Percentiles rank a stretch among this genome's conserved stretches.
These are phyloP conservation scores for Echinosophora koreensis DNA, from an alignment of 306 rosid genomes.

Conservation along the genomic window DNA sequence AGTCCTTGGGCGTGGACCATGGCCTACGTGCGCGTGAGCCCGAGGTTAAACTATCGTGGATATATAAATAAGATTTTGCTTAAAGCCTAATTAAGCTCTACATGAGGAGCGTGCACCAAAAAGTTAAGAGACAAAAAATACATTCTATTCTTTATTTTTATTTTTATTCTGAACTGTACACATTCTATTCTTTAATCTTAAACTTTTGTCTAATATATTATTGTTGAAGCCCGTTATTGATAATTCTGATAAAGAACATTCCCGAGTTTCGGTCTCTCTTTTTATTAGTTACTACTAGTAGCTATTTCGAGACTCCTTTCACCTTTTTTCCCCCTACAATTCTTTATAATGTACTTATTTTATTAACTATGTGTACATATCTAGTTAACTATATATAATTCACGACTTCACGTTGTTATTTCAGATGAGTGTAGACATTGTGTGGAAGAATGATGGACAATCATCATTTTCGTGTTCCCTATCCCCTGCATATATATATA, in stretches of 20 bases:
- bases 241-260: conserved; percentile 54
- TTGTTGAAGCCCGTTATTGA: conserved; percentile 44
- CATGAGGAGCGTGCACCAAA: conserved; percentile 27
- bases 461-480: neutral
- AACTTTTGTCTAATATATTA: conserved; percentile 58
- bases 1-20: conserved; percentile 39
- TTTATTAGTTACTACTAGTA: too few species aligned
- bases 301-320: neutral
- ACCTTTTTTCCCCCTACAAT: neutral
- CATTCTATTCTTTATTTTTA: conserved; percentile 60
- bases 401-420: too few species aligned
- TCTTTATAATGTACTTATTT: too few species aligned
- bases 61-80: neutral
- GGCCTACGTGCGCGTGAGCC: conserved; percentile 48
- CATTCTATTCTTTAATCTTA: conserved; percentile 56
- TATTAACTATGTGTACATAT: too few species aligned
- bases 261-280: conserved; percentile 32
- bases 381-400: too few species aligned
- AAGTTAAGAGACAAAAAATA: conserved; percentile 56
- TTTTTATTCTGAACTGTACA: too few species aligned
- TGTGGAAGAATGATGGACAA: too few species aligned
- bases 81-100: conserved; percentile 8
- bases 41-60: conserved; percentile 56
- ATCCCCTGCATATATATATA: conserved; percentile 5
- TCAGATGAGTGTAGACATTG: too few species aligned